A percentile compares a stretch with the other conserved stretches of the same genome.
Conservation (phyloP, 2,329 filamentous ascomycete species). For the Calonectria fujianensis region DNA sequence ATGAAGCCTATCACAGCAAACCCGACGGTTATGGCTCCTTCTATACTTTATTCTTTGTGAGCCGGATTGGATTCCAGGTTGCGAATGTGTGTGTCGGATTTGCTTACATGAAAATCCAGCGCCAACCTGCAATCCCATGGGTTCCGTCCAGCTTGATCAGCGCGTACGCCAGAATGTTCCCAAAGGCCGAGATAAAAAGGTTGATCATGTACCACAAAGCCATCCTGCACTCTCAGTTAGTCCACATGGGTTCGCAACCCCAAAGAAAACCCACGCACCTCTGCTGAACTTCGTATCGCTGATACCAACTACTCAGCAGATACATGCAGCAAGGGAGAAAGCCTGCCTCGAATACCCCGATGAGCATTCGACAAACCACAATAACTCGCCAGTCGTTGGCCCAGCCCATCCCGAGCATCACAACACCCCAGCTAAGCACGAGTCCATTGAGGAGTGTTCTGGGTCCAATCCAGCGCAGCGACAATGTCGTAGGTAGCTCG, state of each 20-base stretch:
- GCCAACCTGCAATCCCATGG: conserved; percentile 67
- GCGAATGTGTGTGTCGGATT: too few relatives aligned
- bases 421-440: conserved; percentile 58
- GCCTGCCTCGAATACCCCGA: conserved; percentile 64
- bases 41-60: conserved; percentile 21
- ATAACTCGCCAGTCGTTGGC: conserved; percentile 48
- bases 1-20: conserved; percentile 30
- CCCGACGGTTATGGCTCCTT: conserved; percentile 23
- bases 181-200: conserved; percentile 54
- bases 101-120: conserved; percentile 59
- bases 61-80: neutral
- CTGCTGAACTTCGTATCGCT: conserved; percentile 75
- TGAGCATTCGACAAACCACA: conserved; percentile 38
- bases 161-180: conserved; percentile 52
- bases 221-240: conserved; percentile 49
- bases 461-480: conserved; percentile 57
- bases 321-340: conserved; percentile 67
- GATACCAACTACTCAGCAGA: conserved; percentile 60
- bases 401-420: conserved; percentile 57
- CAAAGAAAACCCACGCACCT: conserved; percentile 56
- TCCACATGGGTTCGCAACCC: too few relatives aligned
- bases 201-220: conserved; percentile 57
- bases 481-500: conserved; percentile 56
- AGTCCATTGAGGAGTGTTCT: conserved; percentile 55
- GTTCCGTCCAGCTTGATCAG: conserved; percentile 64